A percentile compares a stretch with the other conserved stretches of the same genome.
Conservation (phyloP, 2,329 filamentous ascomycete species). For the Tolypocladium album region DNA sequence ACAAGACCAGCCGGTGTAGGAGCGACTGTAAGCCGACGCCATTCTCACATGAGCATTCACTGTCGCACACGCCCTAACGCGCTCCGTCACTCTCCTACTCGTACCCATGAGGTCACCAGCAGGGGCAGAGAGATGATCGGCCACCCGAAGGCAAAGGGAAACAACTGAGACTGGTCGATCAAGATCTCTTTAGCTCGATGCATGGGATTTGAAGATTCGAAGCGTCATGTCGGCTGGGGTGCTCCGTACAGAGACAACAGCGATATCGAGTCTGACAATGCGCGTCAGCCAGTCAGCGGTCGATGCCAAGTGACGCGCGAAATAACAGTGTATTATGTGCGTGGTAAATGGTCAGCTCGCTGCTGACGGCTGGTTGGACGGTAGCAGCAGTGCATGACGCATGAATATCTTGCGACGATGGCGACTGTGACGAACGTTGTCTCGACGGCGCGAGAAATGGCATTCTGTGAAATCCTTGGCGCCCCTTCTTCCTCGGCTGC, state of each 20-base stretch:
- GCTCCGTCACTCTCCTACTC: neutral
- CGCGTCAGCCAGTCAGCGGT: neutral
- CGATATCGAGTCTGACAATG: neutral
- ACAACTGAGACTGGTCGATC: neutral
- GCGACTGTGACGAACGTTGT: neutral
- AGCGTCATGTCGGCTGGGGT: neutral
- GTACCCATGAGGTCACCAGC: neutral
- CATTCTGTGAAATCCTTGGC: neutral
- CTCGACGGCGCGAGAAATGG: neutral
- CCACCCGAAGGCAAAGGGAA: no score
- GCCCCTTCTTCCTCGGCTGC: neutral
- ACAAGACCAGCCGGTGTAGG: neutral
- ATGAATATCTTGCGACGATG: neutral
- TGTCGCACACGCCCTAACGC: no score
- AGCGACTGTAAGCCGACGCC: neutral
- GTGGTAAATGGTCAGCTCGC: neutral
- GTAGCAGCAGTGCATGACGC: neutral
- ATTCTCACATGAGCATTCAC: neutral
- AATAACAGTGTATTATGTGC: fast-evolving
- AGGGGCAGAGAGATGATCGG: neutral
- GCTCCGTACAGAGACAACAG: neutral
- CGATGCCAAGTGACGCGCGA: neutral
- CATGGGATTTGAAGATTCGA: neutral
- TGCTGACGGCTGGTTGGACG: neutral
- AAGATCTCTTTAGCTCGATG: neutral